A percentile compares a stretch with the other conserved stretches of the same genome.
phyloP scores from a whole-genome alignment of 495 filamentous ascomycete genomes.

The Neohortaea acidophila region DNA sequence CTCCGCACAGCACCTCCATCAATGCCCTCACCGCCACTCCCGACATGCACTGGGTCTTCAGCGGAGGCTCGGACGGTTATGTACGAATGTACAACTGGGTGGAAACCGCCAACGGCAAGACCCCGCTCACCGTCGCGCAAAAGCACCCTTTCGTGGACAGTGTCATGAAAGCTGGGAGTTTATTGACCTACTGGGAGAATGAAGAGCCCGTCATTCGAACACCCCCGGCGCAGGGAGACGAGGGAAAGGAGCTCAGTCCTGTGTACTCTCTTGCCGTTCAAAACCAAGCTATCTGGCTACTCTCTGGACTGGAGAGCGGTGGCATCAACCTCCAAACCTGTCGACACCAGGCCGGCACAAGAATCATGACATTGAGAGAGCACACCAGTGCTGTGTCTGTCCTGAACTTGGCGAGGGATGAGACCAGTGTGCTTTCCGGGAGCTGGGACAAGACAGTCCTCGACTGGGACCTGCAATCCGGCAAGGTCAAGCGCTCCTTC shows the following conservation, averaged over 20 bases:
- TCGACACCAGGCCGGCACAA: constrained; percentile 88
- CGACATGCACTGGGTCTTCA: constrained; percentile 92
- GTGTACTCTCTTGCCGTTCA: constrained; percentile 92
- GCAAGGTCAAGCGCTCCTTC: constrained; percentile 58
- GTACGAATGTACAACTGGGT: constrained; percentile 92
- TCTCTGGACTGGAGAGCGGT: constrained; percentile 79
- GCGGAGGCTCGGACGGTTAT: constrained; percentile 83
- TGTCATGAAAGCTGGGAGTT: constrained; percentile 80
- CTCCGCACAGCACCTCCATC: constrained; percentile 88
- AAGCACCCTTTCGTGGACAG: constrained; percentile 94
- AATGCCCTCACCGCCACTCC: constrained; percentile 85
- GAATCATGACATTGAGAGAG: constrained; percentile 60
- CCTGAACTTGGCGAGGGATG: constrained; percentile 64
- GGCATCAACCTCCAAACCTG: constrained; percentile 87
- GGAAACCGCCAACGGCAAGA: constrained; percentile 86
- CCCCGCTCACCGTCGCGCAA: constrained; percentile 87
- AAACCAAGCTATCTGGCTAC: constrained; percentile 74
- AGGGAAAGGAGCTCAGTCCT: constrained; percentile 51
- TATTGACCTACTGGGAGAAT: constrained; percentile 97
- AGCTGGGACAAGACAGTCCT: constrained; percentile 91
- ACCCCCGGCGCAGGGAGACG: constrained; percentile 22
- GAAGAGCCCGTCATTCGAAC: constrained; percentile 36
- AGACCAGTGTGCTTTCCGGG: constrained; percentile 76
- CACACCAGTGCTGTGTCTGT: constrained; percentile 90
- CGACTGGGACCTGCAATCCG: constrained; percentile 92